A percentile compares a stretch with the other conserved stretches of the same genome.
Conservation (phyloP, 2,329 filamentous ascomycete species). For the Fusarium newnesense region DNA sequence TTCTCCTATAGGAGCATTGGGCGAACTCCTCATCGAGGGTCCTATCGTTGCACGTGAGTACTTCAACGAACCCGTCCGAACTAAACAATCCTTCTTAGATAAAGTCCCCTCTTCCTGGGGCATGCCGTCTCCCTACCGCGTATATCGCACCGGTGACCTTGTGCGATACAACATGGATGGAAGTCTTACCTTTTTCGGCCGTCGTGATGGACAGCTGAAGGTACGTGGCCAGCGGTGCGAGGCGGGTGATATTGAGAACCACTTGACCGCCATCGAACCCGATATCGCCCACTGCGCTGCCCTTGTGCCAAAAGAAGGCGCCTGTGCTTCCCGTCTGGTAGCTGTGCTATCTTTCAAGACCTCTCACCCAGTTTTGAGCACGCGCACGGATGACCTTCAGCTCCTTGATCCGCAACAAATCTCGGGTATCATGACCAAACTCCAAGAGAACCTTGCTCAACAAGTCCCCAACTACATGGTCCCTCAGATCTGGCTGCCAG, state of each 20-base stretch:
- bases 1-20: neutral
- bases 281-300: neutral
- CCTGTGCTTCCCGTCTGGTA: neutral
- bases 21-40: neutral
- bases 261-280: neutral
- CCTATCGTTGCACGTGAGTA: neutral
- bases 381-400: neutral
- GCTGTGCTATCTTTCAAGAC: neutral
- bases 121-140: neutral
- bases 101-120: neutral
- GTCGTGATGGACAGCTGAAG: neutral
- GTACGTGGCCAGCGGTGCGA: neutral
- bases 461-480: conserved; percentile 32
- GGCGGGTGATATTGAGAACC: neutral
- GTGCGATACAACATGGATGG: neutral
- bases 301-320: neutral
- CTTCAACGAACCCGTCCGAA: neutral
- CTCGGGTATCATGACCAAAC: neutral
- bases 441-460: neutral
- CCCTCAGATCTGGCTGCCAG: conserved; percentile 10
- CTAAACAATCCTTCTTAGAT: neutral
- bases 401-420: neutral
- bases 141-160: neutral
- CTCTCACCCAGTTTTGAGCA: neutral
- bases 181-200: neutral